These are phyloP conservation scores for California macrophylla DNA, from an alignment of 441 rosid genomes.

Conservation along the genomic window DNA sequence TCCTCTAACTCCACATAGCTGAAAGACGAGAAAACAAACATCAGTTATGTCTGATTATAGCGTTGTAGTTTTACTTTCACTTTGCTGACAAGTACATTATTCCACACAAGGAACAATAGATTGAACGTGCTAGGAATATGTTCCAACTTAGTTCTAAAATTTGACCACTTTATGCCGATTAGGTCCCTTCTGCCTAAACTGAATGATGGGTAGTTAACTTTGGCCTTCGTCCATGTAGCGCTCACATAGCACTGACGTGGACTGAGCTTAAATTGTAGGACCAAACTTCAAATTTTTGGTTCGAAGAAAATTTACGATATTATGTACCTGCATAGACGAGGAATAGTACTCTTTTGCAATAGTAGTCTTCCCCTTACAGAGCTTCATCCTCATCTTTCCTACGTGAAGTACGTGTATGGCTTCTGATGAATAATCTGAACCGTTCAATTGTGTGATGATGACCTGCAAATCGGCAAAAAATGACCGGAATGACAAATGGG, in stretches of 20 bases:
- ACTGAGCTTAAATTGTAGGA: no score
- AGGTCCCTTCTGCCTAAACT: no score
- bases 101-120: no score
- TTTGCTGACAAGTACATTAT: no score
- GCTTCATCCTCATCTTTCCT: slow-evolving; percentile 94
- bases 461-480: slow-evolving; percentile 35
- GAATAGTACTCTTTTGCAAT: slow-evolving; percentile 83
- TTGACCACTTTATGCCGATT: no score
- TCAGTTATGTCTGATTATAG: slow-evolving; percentile 13
- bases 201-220: no score
- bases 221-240: no score
- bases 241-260: no score
- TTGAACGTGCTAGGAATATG: no score
- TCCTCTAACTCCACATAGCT: slow-evolving; percentile 97
- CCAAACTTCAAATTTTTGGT: background rate
- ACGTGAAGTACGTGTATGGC: slow-evolving; percentile 75
- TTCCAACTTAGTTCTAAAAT: no score
- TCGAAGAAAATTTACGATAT: background rate
- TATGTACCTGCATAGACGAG: slow-evolving; percentile 58
- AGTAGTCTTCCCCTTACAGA: slow-evolving; percentile 58
- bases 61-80: no score
- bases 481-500: background rate
- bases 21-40: slow-evolving; percentile 11
- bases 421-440: slow-evolving; percentile 54
- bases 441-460: slow-evolving; percentile 66